A percentile compares a stretch with the other conserved stretches of the same genome.
phyloP scores from a whole-genome alignment of 331 rosid genomes.

The Dryas integrifolia region DNA sequence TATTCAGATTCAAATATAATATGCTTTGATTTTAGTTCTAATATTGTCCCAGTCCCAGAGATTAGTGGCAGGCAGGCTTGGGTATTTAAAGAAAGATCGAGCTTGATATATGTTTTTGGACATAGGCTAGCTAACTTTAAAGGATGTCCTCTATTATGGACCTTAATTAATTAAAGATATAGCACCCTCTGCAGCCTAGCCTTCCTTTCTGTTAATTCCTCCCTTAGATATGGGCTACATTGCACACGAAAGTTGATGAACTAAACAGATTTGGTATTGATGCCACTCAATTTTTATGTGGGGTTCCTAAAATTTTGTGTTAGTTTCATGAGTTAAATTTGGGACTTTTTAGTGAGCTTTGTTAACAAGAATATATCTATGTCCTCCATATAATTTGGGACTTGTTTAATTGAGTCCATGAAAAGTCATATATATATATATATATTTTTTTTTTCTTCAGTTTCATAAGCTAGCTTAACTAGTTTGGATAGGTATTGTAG shows the following conservation, averaged over 20 bases:
- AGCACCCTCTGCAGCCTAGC: not conserved
- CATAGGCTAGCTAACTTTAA: not conserved
- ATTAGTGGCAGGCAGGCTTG: no score
- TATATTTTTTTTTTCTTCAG: not conserved
- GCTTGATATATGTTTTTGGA: no score
- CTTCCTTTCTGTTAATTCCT: no score
- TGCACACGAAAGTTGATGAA: not conserved
- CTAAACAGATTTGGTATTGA: slow-evolving; percentile 22
- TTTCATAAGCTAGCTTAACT: not conserved
- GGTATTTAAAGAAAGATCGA: no score
- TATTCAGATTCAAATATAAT: slow-evolving; percentile 8
- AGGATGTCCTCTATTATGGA: slow-evolving; percentile 6
- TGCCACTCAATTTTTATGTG: not conserved
- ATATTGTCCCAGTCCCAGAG: no score
- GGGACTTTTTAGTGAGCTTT: not conserved
- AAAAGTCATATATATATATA: not conserved
- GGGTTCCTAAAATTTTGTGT: not conserved
- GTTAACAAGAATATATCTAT: no score
- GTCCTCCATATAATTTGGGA: not conserved
- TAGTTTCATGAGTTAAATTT: not conserved
- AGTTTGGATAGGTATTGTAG: slow-evolving; percentile 1
- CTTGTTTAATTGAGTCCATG: not conserved
- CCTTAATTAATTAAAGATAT: not conserved
- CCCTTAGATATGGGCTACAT: slow-evolving; percentile 34
- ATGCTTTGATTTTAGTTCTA: slow-evolving; percentile 2